phyloP scores from a whole-genome alignment of 2,329 filamentous ascomycete genomes.

The Alternaria rosae region DNA sequence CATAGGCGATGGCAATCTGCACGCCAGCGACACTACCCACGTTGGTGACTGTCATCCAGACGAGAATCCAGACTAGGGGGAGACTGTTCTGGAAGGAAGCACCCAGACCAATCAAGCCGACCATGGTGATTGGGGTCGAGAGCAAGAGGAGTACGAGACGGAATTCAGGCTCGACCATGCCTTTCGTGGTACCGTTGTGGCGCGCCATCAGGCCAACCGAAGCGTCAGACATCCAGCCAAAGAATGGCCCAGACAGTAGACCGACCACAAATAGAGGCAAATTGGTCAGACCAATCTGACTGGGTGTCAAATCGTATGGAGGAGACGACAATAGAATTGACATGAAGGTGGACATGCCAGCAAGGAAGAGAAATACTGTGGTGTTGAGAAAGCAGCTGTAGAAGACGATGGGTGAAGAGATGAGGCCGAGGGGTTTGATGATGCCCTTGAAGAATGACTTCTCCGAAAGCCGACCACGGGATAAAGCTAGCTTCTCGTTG shows the following conservation, averaged over 20 bases:
- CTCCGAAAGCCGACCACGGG: conserved; percentile 12
- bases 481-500: conserved; percentile 9
- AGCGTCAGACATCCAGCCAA: conserved; percentile 21
- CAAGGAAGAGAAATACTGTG: conserved; percentile 17
- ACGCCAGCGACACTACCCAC: conserved; percentile 10
- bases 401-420: conserved; percentile 16
- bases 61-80: conserved; percentile 14
- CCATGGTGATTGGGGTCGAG: conserved; percentile 14
- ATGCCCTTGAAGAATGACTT: conserved; percentile 20
- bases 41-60: conserved; percentile 18
- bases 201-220: conserved; percentile 16
- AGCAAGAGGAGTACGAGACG: conserved; percentile 18
- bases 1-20: conserved; percentile 17
- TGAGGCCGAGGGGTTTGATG: conserved; percentile 18
- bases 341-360: conserved; percentile 16
- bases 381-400: conserved; percentile 23
- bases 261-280: conserved; percentile 17
- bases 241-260: conserved; percentile 14
- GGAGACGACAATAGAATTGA: conserved; percentile 19
- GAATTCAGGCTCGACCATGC: conserved; percentile 22
- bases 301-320: conserved; percentile 17
- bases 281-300: conserved; percentile 22
- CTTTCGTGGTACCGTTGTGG: conserved; percentile 18
- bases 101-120: conserved; percentile 16
- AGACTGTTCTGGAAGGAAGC: conserved; percentile 11